Percentiles rank a stretch among this genome's conserved stretches.
phyloP scores from a whole-genome alignment of 164 flowering plant genomes.

The Macadamia tetraphylla region DNA sequence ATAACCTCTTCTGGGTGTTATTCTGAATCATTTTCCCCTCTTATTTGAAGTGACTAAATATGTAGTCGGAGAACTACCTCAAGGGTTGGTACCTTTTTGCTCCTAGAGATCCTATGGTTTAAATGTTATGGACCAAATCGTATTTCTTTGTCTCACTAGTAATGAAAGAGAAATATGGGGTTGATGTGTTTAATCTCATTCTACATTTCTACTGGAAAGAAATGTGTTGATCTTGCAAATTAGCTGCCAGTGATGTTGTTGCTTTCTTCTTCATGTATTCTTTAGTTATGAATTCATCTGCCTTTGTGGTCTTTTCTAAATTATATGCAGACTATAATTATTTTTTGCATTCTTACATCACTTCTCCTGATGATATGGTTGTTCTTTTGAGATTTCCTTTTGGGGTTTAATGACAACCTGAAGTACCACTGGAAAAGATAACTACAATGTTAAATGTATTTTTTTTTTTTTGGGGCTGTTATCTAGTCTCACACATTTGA shows the following conservation, averaged over 20 bases:
- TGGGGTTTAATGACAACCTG: not conserved
- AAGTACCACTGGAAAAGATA: not conserved
- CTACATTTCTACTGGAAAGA: not conserved
- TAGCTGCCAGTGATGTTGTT: not conserved
- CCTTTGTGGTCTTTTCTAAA: not conserved
- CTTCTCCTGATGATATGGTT: not conserved
- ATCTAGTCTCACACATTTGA: slow-evolving; percentile 9
- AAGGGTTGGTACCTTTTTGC: too few species aligned
- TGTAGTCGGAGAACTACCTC: too few species aligned
- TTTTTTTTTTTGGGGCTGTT: not conserved
- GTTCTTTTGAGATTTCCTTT: not conserved
- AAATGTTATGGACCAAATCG: too few species aligned
- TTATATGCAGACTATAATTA: not conserved
- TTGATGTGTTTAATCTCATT: too few species aligned
- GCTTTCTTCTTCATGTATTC: not conserved
- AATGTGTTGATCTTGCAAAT: not conserved
- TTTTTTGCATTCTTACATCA: too few species aligned
- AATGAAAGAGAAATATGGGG: too few species aligned
- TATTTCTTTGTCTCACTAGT: too few species aligned
- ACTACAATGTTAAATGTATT: too few species aligned
- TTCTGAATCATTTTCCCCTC: too few species aligned
- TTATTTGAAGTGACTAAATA: too few species aligned
- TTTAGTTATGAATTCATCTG: not conserved
- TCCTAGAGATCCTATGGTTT: too few species aligned
- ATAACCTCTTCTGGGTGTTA: too few species aligned